These are phyloP conservation scores for Simplicillium aogashimaense DNA, from an alignment of 2,329 filamentous ascomycete species.

Conservation along the genomic window DNA sequence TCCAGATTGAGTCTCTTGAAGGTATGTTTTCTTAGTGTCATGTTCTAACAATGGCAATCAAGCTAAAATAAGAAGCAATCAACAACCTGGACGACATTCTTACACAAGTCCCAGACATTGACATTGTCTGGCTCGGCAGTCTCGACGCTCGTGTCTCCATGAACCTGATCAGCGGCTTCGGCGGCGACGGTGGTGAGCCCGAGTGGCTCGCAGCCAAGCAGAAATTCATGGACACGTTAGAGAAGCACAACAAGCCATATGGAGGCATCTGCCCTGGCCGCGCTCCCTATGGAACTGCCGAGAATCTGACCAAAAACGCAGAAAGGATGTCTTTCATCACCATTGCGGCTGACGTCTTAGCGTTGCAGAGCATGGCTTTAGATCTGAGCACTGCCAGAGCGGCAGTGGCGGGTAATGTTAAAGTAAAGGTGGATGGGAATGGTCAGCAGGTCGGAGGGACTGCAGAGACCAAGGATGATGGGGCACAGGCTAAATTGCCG, in stretches of 20 bases:
- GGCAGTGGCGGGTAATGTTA: too few relatives aligned
- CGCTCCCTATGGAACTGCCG: background rate
- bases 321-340: background rate
- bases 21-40: slow-evolving; percentile 6
- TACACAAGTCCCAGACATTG: slow-evolving; percentile 32
- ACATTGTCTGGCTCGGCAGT: slow-evolving; percentile 34
- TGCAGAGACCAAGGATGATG: too few relatives aligned
- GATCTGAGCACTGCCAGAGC: too few relatives aligned
- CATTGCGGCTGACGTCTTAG: background rate
- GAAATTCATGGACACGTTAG: slow-evolving; percentile 6
- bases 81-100: slow-evolving; percentile 39
- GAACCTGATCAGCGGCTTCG: slow-evolving; percentile 24
- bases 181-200: slow-evolving; percentile 23
- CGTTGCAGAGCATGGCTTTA: too few relatives aligned
- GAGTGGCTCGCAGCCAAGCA: slow-evolving; percentile 29
- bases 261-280: background rate
- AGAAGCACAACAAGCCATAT: background rate
- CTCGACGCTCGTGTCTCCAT: slow-evolving; percentile 34
- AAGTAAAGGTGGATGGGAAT: too few relatives aligned
- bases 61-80: slow-evolving; percentile 17
- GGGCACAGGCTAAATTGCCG: too few relatives aligned
- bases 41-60: background rate
- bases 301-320: background rate
- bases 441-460: too few relatives aligned
- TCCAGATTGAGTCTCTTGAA: slow-evolving; percentile 33